Conservation (phyloP, 768 basidiomycete species). For the Lanmaoa rubissima region DNA sequence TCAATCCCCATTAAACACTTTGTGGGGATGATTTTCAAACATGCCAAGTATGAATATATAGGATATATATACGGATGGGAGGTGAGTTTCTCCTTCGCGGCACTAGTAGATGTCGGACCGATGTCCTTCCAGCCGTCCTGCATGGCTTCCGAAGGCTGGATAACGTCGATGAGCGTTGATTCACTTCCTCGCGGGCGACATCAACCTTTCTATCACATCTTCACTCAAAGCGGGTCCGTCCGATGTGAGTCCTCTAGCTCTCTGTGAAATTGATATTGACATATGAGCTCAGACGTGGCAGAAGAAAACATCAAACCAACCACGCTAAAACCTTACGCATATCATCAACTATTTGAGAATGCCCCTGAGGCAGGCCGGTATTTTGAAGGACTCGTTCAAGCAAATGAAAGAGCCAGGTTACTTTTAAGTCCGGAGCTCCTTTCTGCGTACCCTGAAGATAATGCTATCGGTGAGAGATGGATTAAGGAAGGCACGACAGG, state of each 20-base stretch:
- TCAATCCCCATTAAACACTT: constrained; percentile 37
- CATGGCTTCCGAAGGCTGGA: constrained; percentile 43
- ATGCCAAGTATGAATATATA: constrained; percentile 38
- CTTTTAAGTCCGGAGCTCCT: constrained; percentile 42
- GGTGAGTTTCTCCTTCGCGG: constrained; percentile 27
- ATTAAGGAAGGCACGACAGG: constrained; percentile 20
- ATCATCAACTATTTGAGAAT: constrained; percentile 24
- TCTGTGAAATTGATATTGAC: background rate
- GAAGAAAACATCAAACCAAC: constrained; percentile 35
- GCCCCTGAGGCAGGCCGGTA: constrained; percentile 33
- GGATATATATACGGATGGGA: constrained; percentile 52
- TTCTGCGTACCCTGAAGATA: constrained; percentile 47
- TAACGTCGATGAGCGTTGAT: constrained; percentile 41
- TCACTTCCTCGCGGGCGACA: constrained; percentile 38
- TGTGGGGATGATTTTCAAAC: constrained; percentile 49
- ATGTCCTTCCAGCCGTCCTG: constrained; percentile 31
- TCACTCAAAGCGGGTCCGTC: constrained; percentile 34
- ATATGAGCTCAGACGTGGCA: constrained; percentile 32
- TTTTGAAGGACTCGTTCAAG: constrained; percentile 35
- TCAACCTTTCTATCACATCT: constrained; percentile 50
- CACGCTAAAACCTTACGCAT: constrained; percentile 15
- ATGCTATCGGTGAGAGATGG: constrained; percentile 37
- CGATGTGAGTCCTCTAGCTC: constrained; percentile 34
- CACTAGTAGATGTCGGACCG: background rate
- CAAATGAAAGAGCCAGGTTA: constrained; percentile 35